A percentile compares a stretch with the other conserved stretches of the same genome.
Conservation (phyloP, 2,329 filamentous ascomycete species). For the Pseudogymnoascus sp. region DNA sequence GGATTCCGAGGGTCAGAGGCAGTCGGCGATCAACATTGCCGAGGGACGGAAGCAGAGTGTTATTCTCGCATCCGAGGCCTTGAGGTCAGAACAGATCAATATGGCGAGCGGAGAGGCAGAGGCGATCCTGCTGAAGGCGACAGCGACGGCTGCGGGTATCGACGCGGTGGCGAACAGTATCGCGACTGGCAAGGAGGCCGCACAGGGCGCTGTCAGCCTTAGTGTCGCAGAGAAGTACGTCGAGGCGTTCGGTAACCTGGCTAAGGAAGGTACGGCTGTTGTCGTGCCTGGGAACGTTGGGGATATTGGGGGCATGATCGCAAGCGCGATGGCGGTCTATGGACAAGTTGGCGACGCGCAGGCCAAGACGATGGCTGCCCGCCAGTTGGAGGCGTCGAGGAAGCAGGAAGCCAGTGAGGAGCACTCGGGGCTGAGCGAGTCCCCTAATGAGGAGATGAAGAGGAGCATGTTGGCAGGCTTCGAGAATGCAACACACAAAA, state of each 20-base stretch:
- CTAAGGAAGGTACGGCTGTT: conserved; percentile 90
- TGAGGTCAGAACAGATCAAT: conserved; percentile 89
- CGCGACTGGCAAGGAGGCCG: conserved; percentile 60
- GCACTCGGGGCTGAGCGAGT: conserved; percentile 19
- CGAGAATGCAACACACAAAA: conserved; percentile 30
- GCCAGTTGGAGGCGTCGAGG: conserved; percentile 35
- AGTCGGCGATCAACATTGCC: conserved; percentile 97
- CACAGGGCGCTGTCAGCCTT: conserved; percentile 76
- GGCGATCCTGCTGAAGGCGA: conserved; percentile 78
- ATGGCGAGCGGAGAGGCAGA: conserved; percentile 86
- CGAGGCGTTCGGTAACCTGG: conserved; percentile 84
- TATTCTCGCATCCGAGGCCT: conserved; percentile 87
- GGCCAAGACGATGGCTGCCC: conserved; percentile 55
- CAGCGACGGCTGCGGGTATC: conserved; percentile 80
- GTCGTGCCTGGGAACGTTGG: conserved; percentile 96
- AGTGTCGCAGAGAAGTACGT: conserved; percentile 97
- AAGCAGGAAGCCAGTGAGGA: conserved; percentile 23
- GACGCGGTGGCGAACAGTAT: conserved; percentile 77
- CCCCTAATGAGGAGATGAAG: conserved; percentile 34
- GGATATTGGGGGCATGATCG: conserved; percentile 94
- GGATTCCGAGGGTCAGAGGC: conserved; percentile 91
- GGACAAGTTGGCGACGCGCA: conserved; percentile 84
- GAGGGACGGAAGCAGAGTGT: conserved; percentile 96
- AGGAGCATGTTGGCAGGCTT: conserved; percentile 41
- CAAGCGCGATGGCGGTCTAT: conserved; percentile 89